Evolutionary conservation across 176 grass and related monocot species (phyloP), one percentile per base, ranked within the genome.

Genomic region (Calamus simplicifolius): DNA sequence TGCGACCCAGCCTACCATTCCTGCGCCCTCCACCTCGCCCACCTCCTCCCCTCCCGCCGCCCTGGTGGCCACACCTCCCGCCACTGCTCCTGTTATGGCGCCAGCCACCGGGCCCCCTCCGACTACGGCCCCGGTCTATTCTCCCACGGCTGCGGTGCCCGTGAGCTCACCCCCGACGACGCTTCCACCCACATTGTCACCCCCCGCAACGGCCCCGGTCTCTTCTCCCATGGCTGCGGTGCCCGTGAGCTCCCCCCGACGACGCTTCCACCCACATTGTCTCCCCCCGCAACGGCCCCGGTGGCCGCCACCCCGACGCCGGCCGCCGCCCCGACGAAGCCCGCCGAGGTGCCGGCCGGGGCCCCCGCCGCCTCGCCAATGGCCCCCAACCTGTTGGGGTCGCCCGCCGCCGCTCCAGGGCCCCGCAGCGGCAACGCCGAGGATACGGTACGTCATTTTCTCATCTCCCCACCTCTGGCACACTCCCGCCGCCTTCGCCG

Each of bases 121-220:
- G 4, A 25, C 48, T 13, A 12, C 60, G 18, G 60, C 18, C 18
- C 60, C 60, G 5, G 3, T 49, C 5, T 50, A 21, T 1, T 16
- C 48, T 35, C 49, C 62, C 6, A 43, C 29, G 58, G 58, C 28
- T 1, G 7, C 15, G 5, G 58, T 30, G 58, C 58, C 58, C 0
- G 58, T 60, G 28, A 31, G 18, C 19, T 7, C 62, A 10, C 48
- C 62, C 8, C 35, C 35, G 35, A 43, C 35, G 35, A 43, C 10
- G 35, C 35, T 12, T 64, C 62, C 62, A 16, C 62, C 62, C 48
- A 28, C 62, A 51, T 52, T 65, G 25, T 38, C 62, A 5, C 16
- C 62, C 18, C 35, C 35, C 35, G n/a, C n/a, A n/a, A 12, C 60
- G 18, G 60, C 18, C 18, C 60, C 60, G 4, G 3, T 49, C 4